Evolutionary conservation across 768 basidiomycete species (phyloP).

Genomic region (Phylloporus arenicola): DNA sequence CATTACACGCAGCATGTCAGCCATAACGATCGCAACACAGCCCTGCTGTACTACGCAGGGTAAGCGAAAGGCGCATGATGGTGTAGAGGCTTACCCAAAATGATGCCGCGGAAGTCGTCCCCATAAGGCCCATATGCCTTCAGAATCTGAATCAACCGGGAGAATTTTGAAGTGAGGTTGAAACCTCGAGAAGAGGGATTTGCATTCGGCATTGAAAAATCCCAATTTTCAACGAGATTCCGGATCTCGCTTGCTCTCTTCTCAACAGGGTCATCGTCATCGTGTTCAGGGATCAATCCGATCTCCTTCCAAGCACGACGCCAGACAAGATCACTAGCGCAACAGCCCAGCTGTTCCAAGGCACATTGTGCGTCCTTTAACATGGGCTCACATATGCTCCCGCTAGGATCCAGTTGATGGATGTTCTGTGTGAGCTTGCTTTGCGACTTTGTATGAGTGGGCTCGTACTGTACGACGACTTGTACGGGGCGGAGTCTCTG

Average conservation of each 20-base stretch:
- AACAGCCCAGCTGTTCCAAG: slow-evolving; percentile 54
- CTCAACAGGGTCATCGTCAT: slow-evolving; percentile 30
- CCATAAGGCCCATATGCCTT: slow-evolving; percentile 49
- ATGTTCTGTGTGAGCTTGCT: slow-evolving; percentile 45
- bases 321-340: slow-evolving; percentile 70
- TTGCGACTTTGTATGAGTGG: slow-evolving; percentile 28
- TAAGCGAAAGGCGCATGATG: slow-evolving; percentile 31
- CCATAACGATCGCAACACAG: slow-evolving; percentile 51
- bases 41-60: slow-evolving; percentile 45
- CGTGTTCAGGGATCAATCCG: slow-evolving; percentile 27
- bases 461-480: slow-evolving; percentile 51
- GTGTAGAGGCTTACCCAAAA: slow-evolving; percentile 49
- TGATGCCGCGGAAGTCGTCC: slow-evolving; percentile 57
- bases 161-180: slow-evolving; percentile 68
- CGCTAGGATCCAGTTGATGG: slow-evolving; percentile 39
- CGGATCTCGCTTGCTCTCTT: slow-evolving; percentile 25
- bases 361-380: slow-evolving; percentile 45
- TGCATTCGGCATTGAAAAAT: slow-evolving; percentile 58
- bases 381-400: slow-evolving; percentile 35
- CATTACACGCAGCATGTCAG: slow-evolving; percentile 52
- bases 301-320: slow-evolving; percentile 43
- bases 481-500: slow-evolving; percentile 41
- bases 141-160: slow-evolving; percentile 54
- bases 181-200: slow-evolving; percentile 51
- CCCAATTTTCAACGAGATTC: slow-evolving; percentile 52